phyloP scores from a whole-genome alignment of 768 basidiomycete species.

The Psilocybe sp. region DNA sequence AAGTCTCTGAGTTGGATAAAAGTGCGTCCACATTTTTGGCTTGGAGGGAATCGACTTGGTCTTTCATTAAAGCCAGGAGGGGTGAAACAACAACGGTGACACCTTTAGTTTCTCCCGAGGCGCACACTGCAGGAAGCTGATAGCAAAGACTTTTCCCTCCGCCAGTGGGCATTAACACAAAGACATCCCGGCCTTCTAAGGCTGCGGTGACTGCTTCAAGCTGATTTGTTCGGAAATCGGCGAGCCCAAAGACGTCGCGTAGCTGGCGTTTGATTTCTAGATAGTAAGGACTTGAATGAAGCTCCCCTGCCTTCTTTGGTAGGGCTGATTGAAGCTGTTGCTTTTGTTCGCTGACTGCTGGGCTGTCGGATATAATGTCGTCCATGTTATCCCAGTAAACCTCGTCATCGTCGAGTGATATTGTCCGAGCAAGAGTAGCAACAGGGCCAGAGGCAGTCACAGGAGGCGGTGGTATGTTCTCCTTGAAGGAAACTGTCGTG shows the following conservation, averaged over 20 bases:
- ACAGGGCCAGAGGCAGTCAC: neutral
- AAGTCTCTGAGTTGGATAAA: conserved; percentile 60
- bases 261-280: conserved; percentile 55
- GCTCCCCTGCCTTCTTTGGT: neutral
- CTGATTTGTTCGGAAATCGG: conserved; percentile 78
- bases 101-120: conserved; percentile 66
- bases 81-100: conserved; percentile 91
- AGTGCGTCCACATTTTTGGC: conserved; percentile 68
- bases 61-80: conserved; percentile 82
- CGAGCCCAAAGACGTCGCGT: conserved; percentile 57
- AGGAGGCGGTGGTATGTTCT: neutral
- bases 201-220: conserved; percentile 82
- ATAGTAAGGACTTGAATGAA: conserved; percentile 27
- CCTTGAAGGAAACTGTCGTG: neutral
- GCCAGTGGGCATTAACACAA: conserved; percentile 96
- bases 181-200: conserved; percentile 79
- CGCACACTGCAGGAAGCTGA: conserved; percentile 87
- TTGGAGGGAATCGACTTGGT: conserved; percentile 74
- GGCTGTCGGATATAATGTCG: conserved; percentile 31
- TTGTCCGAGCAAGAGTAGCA: neutral
- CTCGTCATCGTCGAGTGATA: conserved; percentile 36
- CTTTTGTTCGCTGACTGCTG: neutral
- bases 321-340: neutral
- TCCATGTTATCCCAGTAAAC: conserved; percentile 45
- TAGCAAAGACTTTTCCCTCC: conserved; percentile 89